A percentile compares a stretch with the other conserved stretches of the same genome.
phyloP scores from a whole-genome alignment of 441 rosid species.

The Brassica hybrid region DNA sequence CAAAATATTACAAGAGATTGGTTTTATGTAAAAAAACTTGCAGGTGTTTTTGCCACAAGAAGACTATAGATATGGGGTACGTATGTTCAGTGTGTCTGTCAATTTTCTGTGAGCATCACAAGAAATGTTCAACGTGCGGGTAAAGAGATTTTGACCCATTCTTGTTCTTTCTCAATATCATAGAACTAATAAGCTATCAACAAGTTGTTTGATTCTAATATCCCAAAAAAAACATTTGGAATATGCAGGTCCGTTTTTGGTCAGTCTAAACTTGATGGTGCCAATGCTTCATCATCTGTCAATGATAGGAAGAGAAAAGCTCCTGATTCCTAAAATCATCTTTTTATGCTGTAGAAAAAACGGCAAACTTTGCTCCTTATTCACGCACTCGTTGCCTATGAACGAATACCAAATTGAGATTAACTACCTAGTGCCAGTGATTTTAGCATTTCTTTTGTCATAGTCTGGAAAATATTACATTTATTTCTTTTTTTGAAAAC shows the following conservation, averaged over 20 bases:
- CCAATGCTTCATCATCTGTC: slow-evolving; percentile 43
- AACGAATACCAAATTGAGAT: background rate
- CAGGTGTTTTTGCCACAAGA: slow-evolving; percentile 99
- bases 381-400: background rate
- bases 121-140: slow-evolving; percentile 72
- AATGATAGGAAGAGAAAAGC: slow-evolving; percentile 75
- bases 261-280: slow-evolving; percentile 68
- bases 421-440: too few species aligned
- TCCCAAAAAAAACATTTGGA: slow-evolving; percentile 14
- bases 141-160: slow-evolving; percentile 42
- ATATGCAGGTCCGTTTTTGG: slow-evolving; percentile 81
- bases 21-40: slow-evolving; percentile 24
- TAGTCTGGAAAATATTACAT: too few species aligned
- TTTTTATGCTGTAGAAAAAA: background rate
- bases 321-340: slow-evolving; percentile 29
- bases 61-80: slow-evolving; percentile 69
- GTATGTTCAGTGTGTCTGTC: slow-evolving; percentile 89
- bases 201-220: slow-evolving; percentile 21
- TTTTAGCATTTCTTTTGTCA: too few species aligned
- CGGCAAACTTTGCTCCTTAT: background rate
- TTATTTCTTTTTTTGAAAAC: too few species aligned
- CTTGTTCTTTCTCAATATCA: background rate
- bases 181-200: background rate
- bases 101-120: background rate
- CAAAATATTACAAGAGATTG: background rate